phyloP scores from a whole-genome alignment of 2,329 filamentous ascomycete species.

The Diaporthe velutina region DNA sequence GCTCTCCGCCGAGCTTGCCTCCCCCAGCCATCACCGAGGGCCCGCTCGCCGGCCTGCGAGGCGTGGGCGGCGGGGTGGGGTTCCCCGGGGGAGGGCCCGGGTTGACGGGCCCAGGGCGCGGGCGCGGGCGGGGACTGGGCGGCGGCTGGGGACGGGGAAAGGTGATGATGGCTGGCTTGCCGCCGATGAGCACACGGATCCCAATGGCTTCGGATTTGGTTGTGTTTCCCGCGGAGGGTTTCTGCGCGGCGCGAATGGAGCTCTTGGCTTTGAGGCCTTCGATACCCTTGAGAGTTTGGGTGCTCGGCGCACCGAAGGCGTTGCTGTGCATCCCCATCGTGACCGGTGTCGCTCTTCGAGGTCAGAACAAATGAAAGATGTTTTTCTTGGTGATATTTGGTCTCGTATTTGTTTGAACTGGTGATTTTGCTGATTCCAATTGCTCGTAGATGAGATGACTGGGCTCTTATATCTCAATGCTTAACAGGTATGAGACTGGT shows the following conservation, averaged over 20 bases:
- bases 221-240: neutral
- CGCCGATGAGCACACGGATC: constrained; percentile 9
- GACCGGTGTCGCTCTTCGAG: neutral
- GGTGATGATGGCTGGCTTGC: constrained; percentile 8
- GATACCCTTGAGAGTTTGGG: neutral
- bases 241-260: neutral
- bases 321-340: constrained; percentile 21
- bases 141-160: constrained; percentile 34
- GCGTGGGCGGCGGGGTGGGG: constrained; percentile 36
- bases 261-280: neutral
- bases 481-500: neutral
- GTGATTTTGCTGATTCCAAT: neutral
- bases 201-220: no score
- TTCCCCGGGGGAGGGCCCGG: constrained; percentile 32
- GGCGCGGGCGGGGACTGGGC: constrained; percentile 34
- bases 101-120: constrained; percentile 33
- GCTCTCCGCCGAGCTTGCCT: neutral
- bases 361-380: neutral
- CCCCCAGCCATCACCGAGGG: neutral
- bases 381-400: neutral
- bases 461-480: neutral
- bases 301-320: neutral
- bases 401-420: neutral
- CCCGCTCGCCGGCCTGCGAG: constrained; percentile 9
- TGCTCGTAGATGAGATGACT: neutral